Evolutionary conservation across 2,329 filamentous ascomycete species (phyloP).

Genomic region (Fusarium graminum): DNA sequence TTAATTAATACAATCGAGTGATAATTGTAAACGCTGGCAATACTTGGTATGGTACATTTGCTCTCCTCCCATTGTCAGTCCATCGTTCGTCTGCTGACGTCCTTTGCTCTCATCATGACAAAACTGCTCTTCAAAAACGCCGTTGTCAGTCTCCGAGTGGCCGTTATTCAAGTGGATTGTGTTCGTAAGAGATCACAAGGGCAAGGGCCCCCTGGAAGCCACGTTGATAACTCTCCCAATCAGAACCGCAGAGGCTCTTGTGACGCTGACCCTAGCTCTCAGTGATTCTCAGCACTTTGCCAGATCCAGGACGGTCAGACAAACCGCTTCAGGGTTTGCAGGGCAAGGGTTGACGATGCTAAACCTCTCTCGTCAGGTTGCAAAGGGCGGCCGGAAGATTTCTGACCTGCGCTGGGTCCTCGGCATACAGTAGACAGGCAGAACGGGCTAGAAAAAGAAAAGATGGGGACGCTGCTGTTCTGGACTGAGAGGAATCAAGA

Average conservation of each 20-base stretch:
- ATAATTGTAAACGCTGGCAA: conserved; percentile 26
- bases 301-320: conserved; percentile 40
- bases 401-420: conserved; percentile 26
- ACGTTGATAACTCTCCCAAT: conserved; percentile 38
- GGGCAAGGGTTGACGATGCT: conserved; percentile 18
- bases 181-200: conserved; percentile 16
- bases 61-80: conserved; percentile 13
- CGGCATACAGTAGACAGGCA: conserved; percentile 16
- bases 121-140: background rate
- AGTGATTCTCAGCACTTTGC: conserved; percentile 38
- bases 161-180: conserved; percentile 39
- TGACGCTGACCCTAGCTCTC: conserved; percentile 25
- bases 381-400: conserved; percentile 34
- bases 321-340: conserved; percentile 25
- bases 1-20: conserved; percentile 10
- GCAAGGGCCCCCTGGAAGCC: conserved; percentile 36
- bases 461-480: conserved; percentile 14
- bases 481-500: conserved; percentile 23
- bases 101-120: conserved; percentile 5
- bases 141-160: conserved; percentile 34
- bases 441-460: conserved; percentile 26
- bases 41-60: background rate
- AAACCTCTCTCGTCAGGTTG: conserved; percentile 26
- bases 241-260: conserved; percentile 26
- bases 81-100: background rate